These are phyloP conservation scores for Catenaria anguillulae DNA, from an alignment of 371 early-diverging fungal species.

Conservation along the genomic window DNA sequence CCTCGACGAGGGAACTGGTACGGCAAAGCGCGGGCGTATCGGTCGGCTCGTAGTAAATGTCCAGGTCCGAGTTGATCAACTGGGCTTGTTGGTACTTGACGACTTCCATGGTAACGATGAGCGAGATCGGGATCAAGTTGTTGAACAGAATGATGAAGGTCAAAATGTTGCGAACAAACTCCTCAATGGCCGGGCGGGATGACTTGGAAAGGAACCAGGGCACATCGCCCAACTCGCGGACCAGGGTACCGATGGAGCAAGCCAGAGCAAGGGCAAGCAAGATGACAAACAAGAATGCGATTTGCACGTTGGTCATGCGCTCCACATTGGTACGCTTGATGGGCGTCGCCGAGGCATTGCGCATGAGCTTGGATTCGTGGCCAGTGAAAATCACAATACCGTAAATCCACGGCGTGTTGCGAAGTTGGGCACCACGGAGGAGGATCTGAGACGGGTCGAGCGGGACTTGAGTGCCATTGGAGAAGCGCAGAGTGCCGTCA, in stretches of 20 bases:
- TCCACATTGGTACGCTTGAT: conserved; percentile 37
- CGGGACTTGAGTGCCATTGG: conserved; percentile 39
- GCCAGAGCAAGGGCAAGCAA: conserved; percentile 66
- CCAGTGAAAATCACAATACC: conserved; percentile 75
- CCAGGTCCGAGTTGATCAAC: conserved; percentile 66
- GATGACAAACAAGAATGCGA: conserved; percentile 76
- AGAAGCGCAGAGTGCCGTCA: conserved; percentile 51
- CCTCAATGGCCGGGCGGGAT: background rate
- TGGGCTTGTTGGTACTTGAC: conserved; percentile 67
- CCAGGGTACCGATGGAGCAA: conserved; percentile 61
- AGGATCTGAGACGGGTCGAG: conserved; percentile 68
- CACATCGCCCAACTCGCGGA: conserved; percentile 9
- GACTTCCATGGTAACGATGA: conserved; percentile 85
- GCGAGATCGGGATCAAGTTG: conserved; percentile 75
- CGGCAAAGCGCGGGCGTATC: conserved; percentile 73
- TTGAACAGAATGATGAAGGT: conserved; percentile 79
- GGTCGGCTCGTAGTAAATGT: conserved; percentile 68
- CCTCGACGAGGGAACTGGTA: conserved; percentile 82
- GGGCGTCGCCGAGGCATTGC: conserved; percentile 66
- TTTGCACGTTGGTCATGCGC: conserved; percentile 80
- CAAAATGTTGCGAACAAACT: conserved; percentile 42
- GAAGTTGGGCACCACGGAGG: conserved; percentile 58
- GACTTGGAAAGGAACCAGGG: conserved; percentile 1
- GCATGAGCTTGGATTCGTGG: conserved; percentile 78
- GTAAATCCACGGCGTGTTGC: conserved; percentile 75